These are phyloP conservation scores for Gentiana straminea DNA, from an alignment of 257 asterid genomes.

Conservation along the genomic window DNA sequence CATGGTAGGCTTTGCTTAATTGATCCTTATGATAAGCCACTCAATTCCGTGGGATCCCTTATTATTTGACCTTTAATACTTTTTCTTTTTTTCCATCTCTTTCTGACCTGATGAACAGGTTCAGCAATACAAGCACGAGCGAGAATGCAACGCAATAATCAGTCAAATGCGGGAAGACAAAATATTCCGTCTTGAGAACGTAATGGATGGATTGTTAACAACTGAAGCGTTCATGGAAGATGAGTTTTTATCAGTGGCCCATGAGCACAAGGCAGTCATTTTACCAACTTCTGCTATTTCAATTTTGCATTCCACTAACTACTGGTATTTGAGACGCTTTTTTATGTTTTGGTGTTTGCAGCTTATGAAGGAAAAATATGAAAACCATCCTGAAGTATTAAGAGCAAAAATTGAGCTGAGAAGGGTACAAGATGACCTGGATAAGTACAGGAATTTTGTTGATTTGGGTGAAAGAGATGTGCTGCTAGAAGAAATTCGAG, in stretches of 20 bases:
- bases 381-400: conserved; percentile 79
- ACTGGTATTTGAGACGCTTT: conserved; percentile 6
- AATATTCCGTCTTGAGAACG: conserved; percentile 87
- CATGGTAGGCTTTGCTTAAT: conserved; percentile 40
- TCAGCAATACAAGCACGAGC: conserved; percentile 96
- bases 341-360: conserved; percentile 26
- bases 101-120: conserved; percentile 36
- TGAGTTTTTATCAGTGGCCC: conserved; percentile 53
- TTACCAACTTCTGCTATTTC: too few relatives aligned
- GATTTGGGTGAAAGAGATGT: conserved; percentile 97
- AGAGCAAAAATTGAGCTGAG: conserved; percentile 64
- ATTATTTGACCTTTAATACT: background rate
- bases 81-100: background rate
- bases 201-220: conserved; percentile 85
- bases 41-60: conserved; percentile 6
- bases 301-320: conserved; percentile 9
- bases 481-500: conserved; percentile 83
- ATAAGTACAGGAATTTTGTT: conserved; percentile 71
- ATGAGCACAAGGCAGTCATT: conserved; percentile 65
- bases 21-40: background rate
- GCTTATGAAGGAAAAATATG: conserved; percentile 78
- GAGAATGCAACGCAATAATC: conserved; percentile 84
- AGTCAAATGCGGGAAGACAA: conserved; percentile 92
- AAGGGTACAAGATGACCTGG: conserved; percentile 77
- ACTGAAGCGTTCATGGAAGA: conserved; percentile 89